Percentiles rank a stretch among this genome's conserved stretches.
These are phyloP conservation scores for Gastrodia elata DNA, from an alignment of 106 monocot species.

Conservation along the genomic window DNA sequence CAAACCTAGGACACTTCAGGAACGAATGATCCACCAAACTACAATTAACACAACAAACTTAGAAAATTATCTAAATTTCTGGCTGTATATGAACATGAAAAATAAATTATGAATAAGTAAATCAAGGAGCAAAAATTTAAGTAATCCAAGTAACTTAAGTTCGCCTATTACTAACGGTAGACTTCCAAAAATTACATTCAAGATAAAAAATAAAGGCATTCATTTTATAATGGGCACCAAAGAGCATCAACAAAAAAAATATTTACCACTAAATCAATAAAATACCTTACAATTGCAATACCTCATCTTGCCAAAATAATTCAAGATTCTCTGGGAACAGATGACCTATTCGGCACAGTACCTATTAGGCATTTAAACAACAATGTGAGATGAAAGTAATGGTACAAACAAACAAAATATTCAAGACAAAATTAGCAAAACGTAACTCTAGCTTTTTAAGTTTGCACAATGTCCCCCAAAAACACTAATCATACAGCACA, in stretches of 20 bases:
- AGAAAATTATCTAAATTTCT: background rate
- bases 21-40: background rate
- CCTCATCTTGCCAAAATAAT: conserved; percentile 99
- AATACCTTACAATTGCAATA: conserved; percentile 38
- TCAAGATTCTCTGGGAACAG: conserved; percentile 75
- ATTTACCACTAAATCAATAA: conserved; percentile 4
- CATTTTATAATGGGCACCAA: background rate
- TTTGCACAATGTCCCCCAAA: no score
- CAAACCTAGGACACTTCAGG: background rate
- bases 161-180: background rate
- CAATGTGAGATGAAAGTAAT: background rate
- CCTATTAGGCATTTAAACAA: conserved; percentile 29
- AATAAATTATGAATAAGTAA: background rate
- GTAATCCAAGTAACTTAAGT: background rate
- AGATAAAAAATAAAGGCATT: background rate
- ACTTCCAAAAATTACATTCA: background rate
- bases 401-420: background rate
- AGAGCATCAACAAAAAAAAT: conserved; percentile 1
- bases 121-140: background rate
- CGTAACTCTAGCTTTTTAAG: background rate
- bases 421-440: background rate
- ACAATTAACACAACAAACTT: background rate
- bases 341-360: conserved; percentile 74
- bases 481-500: no score
- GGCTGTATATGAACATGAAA: background rate